A percentile compares a stretch with the other conserved stretches of the same genome.
phyloP scores from a whole-genome alignment of 2,329 filamentous ascomycete species.

The Ascocoryne sarcoides region DNA sequence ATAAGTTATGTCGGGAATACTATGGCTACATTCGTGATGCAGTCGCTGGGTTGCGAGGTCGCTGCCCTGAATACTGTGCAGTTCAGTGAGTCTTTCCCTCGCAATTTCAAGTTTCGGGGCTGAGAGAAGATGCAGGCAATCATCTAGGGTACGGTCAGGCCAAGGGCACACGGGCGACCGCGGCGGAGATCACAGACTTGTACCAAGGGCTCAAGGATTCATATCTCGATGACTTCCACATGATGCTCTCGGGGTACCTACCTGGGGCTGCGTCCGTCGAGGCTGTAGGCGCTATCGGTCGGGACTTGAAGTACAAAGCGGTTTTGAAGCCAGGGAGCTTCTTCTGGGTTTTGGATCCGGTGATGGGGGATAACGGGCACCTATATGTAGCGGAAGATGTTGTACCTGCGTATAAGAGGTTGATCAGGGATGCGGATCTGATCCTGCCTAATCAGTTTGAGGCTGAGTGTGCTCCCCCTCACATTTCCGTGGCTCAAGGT shows the following conservation, averaged over 20 bases:
- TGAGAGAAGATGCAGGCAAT: conserved; percentile 56
- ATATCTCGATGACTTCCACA: conserved; percentile 80
- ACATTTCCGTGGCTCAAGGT: neutral
- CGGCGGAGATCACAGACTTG: conserved; percentile 73
- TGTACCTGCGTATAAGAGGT: conserved; percentile 77
- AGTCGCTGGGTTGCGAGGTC: conserved; percentile 88
- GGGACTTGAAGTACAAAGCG: conserved; percentile 64
- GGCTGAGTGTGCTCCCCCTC: conserved; percentile 60
- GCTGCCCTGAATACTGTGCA: conserved; percentile 93
- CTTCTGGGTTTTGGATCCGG: conserved; percentile 96
- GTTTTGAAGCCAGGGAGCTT: conserved; percentile 61
- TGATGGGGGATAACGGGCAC: conserved; percentile 93
- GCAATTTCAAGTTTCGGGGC: neutral
- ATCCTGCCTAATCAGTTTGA: conserved; percentile 97
- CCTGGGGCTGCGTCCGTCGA: conserved; percentile 78
- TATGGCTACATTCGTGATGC: conserved; percentile 91
- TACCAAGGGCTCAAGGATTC: conserved; percentile 79
- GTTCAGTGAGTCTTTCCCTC: conserved; percentile 61
- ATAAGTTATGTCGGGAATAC: conserved; percentile 92
- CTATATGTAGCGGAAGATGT: conserved; percentile 89
- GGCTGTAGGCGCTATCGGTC: conserved; percentile 74
- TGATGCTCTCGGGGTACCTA: conserved; percentile 91
- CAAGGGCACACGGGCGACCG: conserved; percentile 74
- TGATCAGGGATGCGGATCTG: conserved; percentile 75
- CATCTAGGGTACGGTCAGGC: conserved; percentile 88